Evolutionary conservation across 306 rosid species (phyloP).

Genomic region (Cicer arietinum): DNA sequence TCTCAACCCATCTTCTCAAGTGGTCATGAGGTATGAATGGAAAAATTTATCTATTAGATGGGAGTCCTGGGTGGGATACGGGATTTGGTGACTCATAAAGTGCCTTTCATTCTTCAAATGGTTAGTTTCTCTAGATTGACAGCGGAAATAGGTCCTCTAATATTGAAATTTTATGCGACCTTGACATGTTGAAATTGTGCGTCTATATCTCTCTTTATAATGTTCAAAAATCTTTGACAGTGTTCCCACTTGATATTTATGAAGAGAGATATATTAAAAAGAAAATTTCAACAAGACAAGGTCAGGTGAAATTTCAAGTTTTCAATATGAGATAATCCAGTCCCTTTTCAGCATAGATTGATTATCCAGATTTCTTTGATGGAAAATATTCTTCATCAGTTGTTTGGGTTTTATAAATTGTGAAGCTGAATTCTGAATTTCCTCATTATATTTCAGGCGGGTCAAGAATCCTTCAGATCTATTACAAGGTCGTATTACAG

Average conservation of each 20-base stretch:
- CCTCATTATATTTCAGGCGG: constrained; percentile 68
- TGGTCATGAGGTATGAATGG: constrained; percentile 25
- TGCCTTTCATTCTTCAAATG: constrained; percentile 12
- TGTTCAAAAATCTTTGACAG: background rate
- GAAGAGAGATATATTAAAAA: background rate
- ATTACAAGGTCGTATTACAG: constrained; percentile 94
- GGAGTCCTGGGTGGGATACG: constrained; percentile 17
- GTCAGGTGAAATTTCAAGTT: background rate
- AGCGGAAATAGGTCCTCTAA: background rate
- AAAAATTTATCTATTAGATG: background rate
- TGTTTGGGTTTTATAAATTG: constrained; percentile 35
- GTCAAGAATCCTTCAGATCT: constrained; percentile 99
- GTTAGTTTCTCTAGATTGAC: constrained; percentile 16
- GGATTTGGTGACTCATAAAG: constrained; percentile 24
- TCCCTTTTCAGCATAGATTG: constrained; percentile 27
- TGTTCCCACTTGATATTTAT: constrained; percentile 2
- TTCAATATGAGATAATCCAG: background rate
- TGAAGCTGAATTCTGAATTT: constrained; percentile 20
- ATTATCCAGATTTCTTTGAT: background rate
- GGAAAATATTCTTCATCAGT: constrained; percentile 15
- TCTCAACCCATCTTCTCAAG: constrained; percentile 25
- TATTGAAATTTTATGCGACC: background rate
- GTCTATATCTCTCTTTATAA: background rate
- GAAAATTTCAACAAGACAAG: background rate
- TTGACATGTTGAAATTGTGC: constrained; percentile 12